Evolutionary conservation across 345 rosid genomes (phyloP).

Genomic region (Sapria himalayana): DNA sequence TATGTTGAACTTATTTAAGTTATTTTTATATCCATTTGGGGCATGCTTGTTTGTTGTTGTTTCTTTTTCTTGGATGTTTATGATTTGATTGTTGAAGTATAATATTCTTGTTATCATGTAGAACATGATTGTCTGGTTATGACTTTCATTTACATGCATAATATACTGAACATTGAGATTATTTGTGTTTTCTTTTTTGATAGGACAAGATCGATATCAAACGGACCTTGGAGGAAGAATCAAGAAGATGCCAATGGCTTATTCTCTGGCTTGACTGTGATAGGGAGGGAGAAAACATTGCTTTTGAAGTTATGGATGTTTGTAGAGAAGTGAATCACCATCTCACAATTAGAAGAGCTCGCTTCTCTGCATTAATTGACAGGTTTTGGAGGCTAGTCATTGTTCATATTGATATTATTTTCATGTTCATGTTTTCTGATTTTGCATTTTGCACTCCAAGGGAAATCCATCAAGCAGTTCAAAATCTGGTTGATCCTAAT

Average conservation of each 20-base stretch:
- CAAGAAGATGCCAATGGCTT: slow-evolving; percentile 84
- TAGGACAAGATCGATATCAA: slow-evolving; percentile 76
- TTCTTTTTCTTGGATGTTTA: neutral
- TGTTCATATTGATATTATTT: slow-evolving; percentile 3
- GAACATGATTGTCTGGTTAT: neutral
- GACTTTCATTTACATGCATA: neutral
- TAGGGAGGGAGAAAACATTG: slow-evolving; percentile 94
- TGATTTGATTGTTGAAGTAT: slow-evolving; percentile 1
- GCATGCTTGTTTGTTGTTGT: neutral
- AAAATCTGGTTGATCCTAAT: slow-evolving; percentile 79
- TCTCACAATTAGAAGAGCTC: slow-evolving; percentile 60
- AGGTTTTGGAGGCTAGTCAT: slow-evolving; percentile 24
- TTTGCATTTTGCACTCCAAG: slow-evolving; percentile 19
- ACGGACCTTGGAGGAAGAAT: slow-evolving; percentile 86
- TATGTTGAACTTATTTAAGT: no score
- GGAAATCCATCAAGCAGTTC: slow-evolving; percentile 81
- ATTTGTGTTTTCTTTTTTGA: slow-evolving; percentile 3
- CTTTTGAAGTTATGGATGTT: slow-evolving; percentile 72
- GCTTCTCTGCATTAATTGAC: slow-evolving; percentile 78
- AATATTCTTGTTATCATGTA: neutral
- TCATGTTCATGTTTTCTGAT: slow-evolving; percentile 1
- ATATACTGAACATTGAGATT: slow-evolving; percentile 3
- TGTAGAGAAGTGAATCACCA: slow-evolving; percentile 34
- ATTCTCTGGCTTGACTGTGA: slow-evolving; percentile 96
- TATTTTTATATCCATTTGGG: no score